A percentile compares a stretch with the other conserved stretches of the same genome.
These are phyloP conservation scores for Fusarium burgessii DNA, from an alignment of 2,329 filamentous ascomycete genomes.

Conservation along the genomic window DNA sequence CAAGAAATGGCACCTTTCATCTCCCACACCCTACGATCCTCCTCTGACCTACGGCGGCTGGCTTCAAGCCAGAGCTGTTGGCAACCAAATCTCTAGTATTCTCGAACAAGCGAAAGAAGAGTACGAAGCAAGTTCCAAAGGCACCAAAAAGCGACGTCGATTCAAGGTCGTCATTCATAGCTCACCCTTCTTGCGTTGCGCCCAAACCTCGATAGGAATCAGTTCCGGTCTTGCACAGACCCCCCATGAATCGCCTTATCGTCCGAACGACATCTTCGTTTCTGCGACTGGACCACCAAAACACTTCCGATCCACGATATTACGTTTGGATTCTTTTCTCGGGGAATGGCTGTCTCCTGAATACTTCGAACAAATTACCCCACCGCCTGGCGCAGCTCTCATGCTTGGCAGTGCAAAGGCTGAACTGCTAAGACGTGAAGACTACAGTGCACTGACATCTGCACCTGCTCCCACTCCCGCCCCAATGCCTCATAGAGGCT, in stretches of 20 bases:
- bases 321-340: constrained; percentile 91
- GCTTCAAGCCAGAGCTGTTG: constrained; percentile 85
- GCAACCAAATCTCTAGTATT: constrained; percentile 84
- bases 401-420: constrained; percentile 93
- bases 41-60: constrained; percentile 95
- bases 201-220: constrained; percentile 92
- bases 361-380: constrained; percentile 93
- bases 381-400: constrained; percentile 84
- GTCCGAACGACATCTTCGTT: constrained; percentile 52
- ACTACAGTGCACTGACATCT: constrained; percentile 65
- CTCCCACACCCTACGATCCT: constrained; percentile 93
- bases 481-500: constrained; percentile 37
- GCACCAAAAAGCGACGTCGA: constrained; percentile 61
- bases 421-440: constrained; percentile 81
- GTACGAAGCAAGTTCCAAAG: constrained; percentile 50
- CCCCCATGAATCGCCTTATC: constrained; percentile 49
- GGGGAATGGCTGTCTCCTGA: constrained; percentile 95
- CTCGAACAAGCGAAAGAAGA: constrained; percentile 65
- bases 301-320: constrained; percentile 66
- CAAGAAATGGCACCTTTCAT: constrained; percentile 93
- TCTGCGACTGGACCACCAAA: constrained; percentile 48
- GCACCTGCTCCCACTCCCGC: constrained; percentile 26
- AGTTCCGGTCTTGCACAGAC: constrained; percentile 82
- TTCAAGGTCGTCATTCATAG: constrained; percentile 89
- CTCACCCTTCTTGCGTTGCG: constrained; percentile 92